Evolutionary conservation across 2,329 filamentous ascomycete genomes (phyloP), one percentile per base, ranked within the genome.

Genomic region (Cytospora mali): DNA sequence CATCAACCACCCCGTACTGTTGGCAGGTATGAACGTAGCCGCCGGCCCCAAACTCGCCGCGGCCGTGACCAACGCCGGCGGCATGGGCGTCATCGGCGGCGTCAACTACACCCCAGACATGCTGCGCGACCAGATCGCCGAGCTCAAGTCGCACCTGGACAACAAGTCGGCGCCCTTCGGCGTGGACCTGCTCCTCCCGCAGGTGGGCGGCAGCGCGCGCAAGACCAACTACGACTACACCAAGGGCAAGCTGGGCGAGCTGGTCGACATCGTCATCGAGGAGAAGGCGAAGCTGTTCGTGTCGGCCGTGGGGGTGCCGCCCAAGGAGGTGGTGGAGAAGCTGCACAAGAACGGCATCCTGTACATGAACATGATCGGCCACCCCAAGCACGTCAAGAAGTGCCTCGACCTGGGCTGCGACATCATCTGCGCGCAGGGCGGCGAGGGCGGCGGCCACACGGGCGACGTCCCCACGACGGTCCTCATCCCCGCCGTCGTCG

Each of bases 221-320:
- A 97, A 97, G 85, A 97, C 94, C 72, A 98, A 97, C 87, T 97
- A 98, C 80, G 95, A 99, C 80, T 99, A 99, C 84, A 99, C 95
- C 74, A 98, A 99, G 84, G 95, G 95, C 77, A 98, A 98, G 82
- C 91, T 99, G 67, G 84, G 91, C 76, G 91, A 94, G 76, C 87
- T 99, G 62, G 79, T 96, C 75, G 89, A 93, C 75, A 93, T 97
- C 73, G 89, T 97, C 79, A 97, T 99, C 80, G 89, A 96, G 73
- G 92, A 89, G 61, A 92, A 92, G 68, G 91, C 93, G 66, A 93
- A 88, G 77, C 87, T 99, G 64, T 99, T 99, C 81, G 95, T 99
- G 71, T 97, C 92, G 58, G 95, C 95, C 72, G 93, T 99, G 75
- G 95, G 95, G 72, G 90, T 98, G 28, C 93, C 95, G 50, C 92